phyloP scores from a whole-genome alignment of 441 rosid species.

The Capsella rubella region DNA sequence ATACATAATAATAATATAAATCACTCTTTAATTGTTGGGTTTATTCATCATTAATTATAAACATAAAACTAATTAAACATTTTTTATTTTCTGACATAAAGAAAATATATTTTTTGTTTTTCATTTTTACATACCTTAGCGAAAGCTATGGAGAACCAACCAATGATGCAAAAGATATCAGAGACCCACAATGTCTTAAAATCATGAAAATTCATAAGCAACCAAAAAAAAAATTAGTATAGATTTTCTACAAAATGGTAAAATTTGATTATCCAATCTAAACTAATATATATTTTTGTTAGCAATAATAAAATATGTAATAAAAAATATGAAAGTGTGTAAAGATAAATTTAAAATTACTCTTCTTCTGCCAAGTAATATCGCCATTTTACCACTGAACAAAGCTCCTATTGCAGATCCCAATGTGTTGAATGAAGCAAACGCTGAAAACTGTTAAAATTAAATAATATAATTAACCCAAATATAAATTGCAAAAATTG shows the following conservation, averaged over 20 bases:
- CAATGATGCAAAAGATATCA: constrained; percentile 53
- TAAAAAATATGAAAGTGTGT: background rate
- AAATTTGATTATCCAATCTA: background rate
- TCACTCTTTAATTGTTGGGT: background rate
- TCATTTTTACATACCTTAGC: constrained; percentile 50
- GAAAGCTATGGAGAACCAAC: constrained; percentile 64
- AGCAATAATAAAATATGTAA: background rate
- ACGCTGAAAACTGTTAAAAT: constrained; percentile 43
- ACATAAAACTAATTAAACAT: background rate
- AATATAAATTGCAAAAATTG: background rate
- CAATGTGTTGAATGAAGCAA: constrained; percentile 41
- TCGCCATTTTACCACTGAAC: constrained; percentile 44
- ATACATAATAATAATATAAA: background rate
- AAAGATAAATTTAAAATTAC: constrained; percentile 15
- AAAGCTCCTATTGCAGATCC: constrained; percentile 47
- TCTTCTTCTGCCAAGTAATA: constrained; percentile 41
- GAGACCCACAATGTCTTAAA: constrained; percentile 59
- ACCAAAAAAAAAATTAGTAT: no score
- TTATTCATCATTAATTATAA: background rate
- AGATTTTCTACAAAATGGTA: background rate
- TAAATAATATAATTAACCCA: background rate
- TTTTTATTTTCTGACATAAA: background rate
- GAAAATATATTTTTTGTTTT: background rate
- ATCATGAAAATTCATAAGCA: background rate
- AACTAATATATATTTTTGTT: background rate